A percentile compares a stretch with the other conserved stretches of the same genome.
Evolutionary conservation across 441 rosid genomes (phyloP).

Genomic region (Aquilaria agallochum): DNA sequence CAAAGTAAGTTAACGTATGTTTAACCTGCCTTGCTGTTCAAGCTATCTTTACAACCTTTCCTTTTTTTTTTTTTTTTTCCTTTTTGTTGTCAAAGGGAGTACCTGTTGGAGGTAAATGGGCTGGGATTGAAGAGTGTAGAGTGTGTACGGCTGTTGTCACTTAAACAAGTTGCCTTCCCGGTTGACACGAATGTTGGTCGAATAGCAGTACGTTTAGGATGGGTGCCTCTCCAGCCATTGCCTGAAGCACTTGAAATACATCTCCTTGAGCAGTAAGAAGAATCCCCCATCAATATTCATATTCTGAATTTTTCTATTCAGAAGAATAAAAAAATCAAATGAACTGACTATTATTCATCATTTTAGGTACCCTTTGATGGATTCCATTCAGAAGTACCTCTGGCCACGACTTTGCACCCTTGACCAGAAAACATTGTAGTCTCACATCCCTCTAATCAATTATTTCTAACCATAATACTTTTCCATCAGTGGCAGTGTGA

Average conservation of each 20-base stretch:
- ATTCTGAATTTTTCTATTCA: background rate
- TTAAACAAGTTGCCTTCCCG: slow-evolving; percentile 60
- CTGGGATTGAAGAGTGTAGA: slow-evolving; percentile 74
- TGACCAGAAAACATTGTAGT: slow-evolving; percentile 45
- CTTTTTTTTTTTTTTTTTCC: too few relatives aligned
- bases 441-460: background rate
- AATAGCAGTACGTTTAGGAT: slow-evolving; percentile 67
- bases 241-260: slow-evolving; percentile 62
- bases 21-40: background rate
- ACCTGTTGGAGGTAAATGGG: slow-evolving; percentile 51
- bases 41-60: background rate
- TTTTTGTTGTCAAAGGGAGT: slow-evolving; percentile 32
- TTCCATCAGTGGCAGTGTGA: background rate
- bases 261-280: slow-evolving; percentile 50
- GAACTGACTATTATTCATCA: background rate
- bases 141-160: slow-evolving; percentile 58
- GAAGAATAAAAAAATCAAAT: background rate
- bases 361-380: slow-evolving; percentile 59
- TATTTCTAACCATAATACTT: background rate
- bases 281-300: background rate
- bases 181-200: slow-evolving; percentile 81
- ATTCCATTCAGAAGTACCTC: slow-evolving; percentile 62
- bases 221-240: slow-evolving; percentile 75
- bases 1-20: slow-evolving; percentile 37
- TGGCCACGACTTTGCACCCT: slow-evolving; percentile 67